These are phyloP conservation scores for Epichloe coenophiala DNA, from an alignment of 2,329 filamentous ascomycete genomes.

Conservation along the genomic window DNA sequence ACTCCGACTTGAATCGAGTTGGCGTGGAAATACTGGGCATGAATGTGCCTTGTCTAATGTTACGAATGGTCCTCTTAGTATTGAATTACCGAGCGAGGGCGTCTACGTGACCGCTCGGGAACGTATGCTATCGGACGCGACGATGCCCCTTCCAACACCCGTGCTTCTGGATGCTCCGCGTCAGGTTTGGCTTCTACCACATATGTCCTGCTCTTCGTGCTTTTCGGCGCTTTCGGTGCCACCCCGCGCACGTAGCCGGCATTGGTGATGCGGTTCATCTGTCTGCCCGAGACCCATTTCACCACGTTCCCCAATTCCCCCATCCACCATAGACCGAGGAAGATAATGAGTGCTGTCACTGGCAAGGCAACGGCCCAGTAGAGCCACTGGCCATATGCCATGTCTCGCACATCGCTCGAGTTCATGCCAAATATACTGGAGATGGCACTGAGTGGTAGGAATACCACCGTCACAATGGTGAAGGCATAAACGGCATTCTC, in stretches of 20 bases:
- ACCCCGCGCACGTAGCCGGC: background rate
- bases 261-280: background rate
- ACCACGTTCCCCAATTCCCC: conserved; percentile 25
- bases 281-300: conserved; percentile 15
- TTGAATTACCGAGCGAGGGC: background rate
- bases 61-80: background rate
- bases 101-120: background rate
- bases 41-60: background rate
- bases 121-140: background rate
- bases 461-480: conserved; percentile 35
- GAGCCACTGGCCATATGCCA: conserved; percentile 32
- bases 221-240: background rate
- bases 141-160: background rate
- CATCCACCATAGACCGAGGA: conserved; percentile 27
- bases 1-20: too few relatives aligned
- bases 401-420: conserved; percentile 34
- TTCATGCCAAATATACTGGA: conserved; percentile 41
- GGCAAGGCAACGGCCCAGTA: conserved; percentile 37
- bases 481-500: conserved; percentile 36
- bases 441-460: conserved; percentile 32
- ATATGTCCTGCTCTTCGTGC: background rate
- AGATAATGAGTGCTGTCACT: conserved; percentile 28
- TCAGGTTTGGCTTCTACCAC: background rate
- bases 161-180: background rate
- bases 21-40: background rate